Base-by-base conservation (phyloP, 2,329 filamentous ascomycete genomes). In the Ophiocordyceps robertsii region DNA sequence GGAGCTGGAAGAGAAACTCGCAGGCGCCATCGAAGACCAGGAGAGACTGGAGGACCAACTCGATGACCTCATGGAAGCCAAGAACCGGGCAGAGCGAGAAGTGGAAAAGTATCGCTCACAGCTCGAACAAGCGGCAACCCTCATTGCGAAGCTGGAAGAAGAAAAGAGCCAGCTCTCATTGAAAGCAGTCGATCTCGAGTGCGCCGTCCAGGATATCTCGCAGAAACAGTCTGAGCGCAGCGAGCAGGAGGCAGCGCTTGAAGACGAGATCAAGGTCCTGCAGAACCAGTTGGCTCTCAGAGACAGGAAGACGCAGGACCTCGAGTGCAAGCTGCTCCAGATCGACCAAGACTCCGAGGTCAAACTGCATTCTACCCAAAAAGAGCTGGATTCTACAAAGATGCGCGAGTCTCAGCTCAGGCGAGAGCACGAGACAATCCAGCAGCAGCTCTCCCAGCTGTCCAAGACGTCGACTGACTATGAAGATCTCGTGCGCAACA, bases 381-480 rank as follows among this genome's bases (percentile, higher is more conserved):
- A 92, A 53, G 88, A 95, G 46, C 69, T 95, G 1, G 78, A 88
- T 42, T 69, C 74, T 10, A 72, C 80, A 29, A 87, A 81, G 57
- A 72, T 77, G 45, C 81, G 86, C 49, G 80, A 94, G 53, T 79
- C 82, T 41, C 81, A 87, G 17, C 72, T 95, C 1, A 61, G 79
- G 2, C 78, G 82, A 6, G 90, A 98, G 56, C 93, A 94, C 51
- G 75, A 79, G 12, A 79, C 84, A 37, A 77, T 94, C 38, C 82
- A 93, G 42, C 77, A 88, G 52, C 88, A 95, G 54, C 79, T 98
- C 42, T 75, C 84, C 0, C 81, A 95, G 50, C 69, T 98, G 16
- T 92, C 92, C 0, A 80, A 86, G 39, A 95, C 90, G 0, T 95
- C 90, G 1, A 93, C 88, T 0, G 87, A 89, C 56, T 96, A 95